Base-by-base conservation (phyloP, 2,329 filamentous ascomycete genomes). In the Colletotrichum coccodes region DNA sequence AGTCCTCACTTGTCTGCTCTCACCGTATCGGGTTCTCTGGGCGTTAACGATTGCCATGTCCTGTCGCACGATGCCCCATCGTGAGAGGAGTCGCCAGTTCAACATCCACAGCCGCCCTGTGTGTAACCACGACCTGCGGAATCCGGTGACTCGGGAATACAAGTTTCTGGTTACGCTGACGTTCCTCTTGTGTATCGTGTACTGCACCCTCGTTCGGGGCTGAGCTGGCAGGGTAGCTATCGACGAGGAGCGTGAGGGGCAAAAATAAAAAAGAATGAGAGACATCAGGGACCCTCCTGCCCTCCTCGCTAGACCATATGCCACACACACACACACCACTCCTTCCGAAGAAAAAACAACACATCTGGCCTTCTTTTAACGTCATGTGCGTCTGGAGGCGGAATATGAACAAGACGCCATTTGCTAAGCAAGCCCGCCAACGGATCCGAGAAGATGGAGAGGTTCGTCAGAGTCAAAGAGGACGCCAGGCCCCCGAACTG, bases 111-210 rank as follows among this genome's bases (percentile, higher is more conserved):
- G 8, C 32, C 34, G 54, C 32, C 26, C 57, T 65, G 34, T 64
- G 54, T 57, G 57, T 57, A 16, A 54, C 61, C 52, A 42, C 28
- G 49, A 28, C 40, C 49, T 68, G 65, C 65, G 65, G 65, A 63
- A 67, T 68, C 67, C 63, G 63, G 58, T 57, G 56, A 63, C 50
- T 67, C 50, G 67, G 67, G 67, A 67, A 67, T 58, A 61, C 56
- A 66, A 70, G 58, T 50, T 40, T 32, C 23, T 70, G 67, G 62
- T 70, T 46, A 38, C 44, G 67, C 67, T 40, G 67, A 56, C 53
- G 67, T 67, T 58, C 67, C 67, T 50, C 54, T 67, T 44, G 62
- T 60, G 63, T 46, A 54, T 32, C 32, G n/a, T 36, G 53, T 60
- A 53, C 50, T 36, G 49, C 53, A 32, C 47, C 36, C n/a, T 40